Evolutionary conservation across 106 monocot genomes (phyloP), one percentile per base, ranked within the genome.

Genomic region (Dioscorea dumetorum): DNA sequence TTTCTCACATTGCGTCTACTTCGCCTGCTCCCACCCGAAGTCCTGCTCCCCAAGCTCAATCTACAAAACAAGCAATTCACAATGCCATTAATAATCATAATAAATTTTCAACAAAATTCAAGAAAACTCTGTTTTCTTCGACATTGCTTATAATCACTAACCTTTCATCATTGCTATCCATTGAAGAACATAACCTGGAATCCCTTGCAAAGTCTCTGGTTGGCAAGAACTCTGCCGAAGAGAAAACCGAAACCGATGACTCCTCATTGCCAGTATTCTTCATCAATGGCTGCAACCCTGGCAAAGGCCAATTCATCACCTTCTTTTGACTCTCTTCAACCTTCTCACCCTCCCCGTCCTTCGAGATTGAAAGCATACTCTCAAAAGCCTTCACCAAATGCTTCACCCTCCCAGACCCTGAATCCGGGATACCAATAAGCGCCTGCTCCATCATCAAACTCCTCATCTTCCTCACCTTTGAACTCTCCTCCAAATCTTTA

Each of bases 361-460:
- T 71, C 7, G 91, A 77, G 53, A 82, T 81, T 2, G 80, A 73
- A 24, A 84, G 77, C 15, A 95, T 32, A 63, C 66, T 78, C 86
- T 95, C 95, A 49, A 95, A 95, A 2, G 91, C 95, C 75, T 84
- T 77, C 49, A 95, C 95, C 67, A 95, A 33, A 69, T 91, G 91
- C 78, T 73, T 91, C 66, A 95, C 95, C 17, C 88, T 74, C 33
- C 95, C 95, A 0, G 75, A 68, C 24, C 91, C 95, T 1, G 78
- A 69, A 53, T 85, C 88, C 0, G 91, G 88, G 0, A 91, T 67
- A 41, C 78, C 69, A 17, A 33, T 77, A 82, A 88, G 48, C 5
- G 95, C 91, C 50, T 86, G 77, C 48, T 82, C 80, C 86, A 95
- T 78, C 65, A 82, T 34, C 51, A 72, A 58, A 19, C 77, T 86